Percentiles rank a stretch among this genome's conserved stretches.
Conservation (phyloP, 345 rosid species). For the Salix koriyanagi region DNA sequence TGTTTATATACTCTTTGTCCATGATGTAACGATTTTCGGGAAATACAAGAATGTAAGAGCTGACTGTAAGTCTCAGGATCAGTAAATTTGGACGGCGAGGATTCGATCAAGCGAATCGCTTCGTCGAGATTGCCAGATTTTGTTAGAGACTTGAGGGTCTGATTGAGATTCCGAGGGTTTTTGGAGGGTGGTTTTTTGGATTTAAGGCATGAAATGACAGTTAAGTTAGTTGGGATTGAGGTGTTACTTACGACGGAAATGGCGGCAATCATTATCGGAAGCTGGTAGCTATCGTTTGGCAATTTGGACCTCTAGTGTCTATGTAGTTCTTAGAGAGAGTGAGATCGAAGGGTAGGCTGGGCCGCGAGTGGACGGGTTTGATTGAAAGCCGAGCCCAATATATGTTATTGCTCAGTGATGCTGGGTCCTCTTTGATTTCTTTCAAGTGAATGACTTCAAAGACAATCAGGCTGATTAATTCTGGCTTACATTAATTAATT, state of each 20-base stretch:
- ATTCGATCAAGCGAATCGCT: conserved; percentile 25
- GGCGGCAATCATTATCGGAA: conserved; percentile 21
- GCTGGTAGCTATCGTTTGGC: not conserved
- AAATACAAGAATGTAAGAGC: conserved; percentile 41
- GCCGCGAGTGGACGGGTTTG: too few relatives aligned
- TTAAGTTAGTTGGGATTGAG: conserved; percentile 4
- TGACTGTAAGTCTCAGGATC: conserved; percentile 24
- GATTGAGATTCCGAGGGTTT: conserved; percentile 11
- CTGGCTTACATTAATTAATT: not conserved
- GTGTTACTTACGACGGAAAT: conserved; percentile 2
- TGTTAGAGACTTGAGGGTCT: conserved; percentile 22
- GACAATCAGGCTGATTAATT: not conserved
- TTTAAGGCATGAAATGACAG: not conserved
- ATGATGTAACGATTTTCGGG: conserved; percentile 38
- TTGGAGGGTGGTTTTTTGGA: not conserved
- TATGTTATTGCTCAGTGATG: too few relatives aligned
- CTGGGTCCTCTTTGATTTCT: not conserved
- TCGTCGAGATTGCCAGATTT: conserved; percentile 28
- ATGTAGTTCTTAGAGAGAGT: not conserved
- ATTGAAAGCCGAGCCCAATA: too few relatives aligned
- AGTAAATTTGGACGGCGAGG: conserved; percentile 22
- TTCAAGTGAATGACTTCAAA: not conserved
- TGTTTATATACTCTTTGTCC: conserved; percentile 29
- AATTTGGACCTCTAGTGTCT: too few relatives aligned
- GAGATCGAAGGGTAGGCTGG: not conserved